Conservation (phyloP, 2,329 filamentous ascomycete species). For the Emergomyces orientalis region DNA sequence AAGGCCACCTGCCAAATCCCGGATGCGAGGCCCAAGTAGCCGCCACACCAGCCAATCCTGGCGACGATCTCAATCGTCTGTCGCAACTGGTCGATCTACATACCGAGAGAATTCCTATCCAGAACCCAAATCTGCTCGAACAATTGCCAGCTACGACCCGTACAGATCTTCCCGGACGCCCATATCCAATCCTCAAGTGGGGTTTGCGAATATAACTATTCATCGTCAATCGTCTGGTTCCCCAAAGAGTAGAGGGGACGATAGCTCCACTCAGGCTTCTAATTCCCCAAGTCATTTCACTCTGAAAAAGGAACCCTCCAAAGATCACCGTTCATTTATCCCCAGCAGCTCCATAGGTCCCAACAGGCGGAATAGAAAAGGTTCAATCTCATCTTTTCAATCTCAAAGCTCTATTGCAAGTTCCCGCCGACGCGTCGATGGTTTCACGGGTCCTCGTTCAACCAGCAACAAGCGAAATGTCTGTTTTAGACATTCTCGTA, state of each 20-base stretch:
- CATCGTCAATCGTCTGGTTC: conserved; percentile 41
- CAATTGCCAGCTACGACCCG: conserved; percentile 68
- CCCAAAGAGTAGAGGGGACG: neutral
- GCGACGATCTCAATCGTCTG: conserved; percentile 48
- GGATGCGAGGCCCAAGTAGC: conserved; percentile 24
- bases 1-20: conserved; percentile 27
- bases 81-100: conserved; percentile 43
- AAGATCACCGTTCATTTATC: neutral
- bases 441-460: conserved; percentile 33
- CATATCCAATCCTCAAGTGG: conserved; percentile 42
- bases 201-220: conserved; percentile 59
- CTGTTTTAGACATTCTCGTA: conserved; percentile 51
- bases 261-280: neutral
- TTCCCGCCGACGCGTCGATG: conserved; percentile 33
- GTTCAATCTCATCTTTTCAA: conserved; percentile 31
- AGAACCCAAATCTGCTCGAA: conserved; percentile 32
- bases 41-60: conserved; percentile 24
- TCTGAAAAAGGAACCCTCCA: neutral
- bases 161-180: conserved; percentile 60
- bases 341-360: conserved; percentile 17
- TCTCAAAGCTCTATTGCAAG: conserved; percentile 43
- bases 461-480: conserved; percentile 52
- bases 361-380: conserved; percentile 26
- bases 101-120: conserved; percentile 43
- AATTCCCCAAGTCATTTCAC: neutral